These are phyloP conservation scores for Ceratonia siliqua DNA, from an alignment of 306 rosid genomes.

Conservation along the genomic window DNA sequence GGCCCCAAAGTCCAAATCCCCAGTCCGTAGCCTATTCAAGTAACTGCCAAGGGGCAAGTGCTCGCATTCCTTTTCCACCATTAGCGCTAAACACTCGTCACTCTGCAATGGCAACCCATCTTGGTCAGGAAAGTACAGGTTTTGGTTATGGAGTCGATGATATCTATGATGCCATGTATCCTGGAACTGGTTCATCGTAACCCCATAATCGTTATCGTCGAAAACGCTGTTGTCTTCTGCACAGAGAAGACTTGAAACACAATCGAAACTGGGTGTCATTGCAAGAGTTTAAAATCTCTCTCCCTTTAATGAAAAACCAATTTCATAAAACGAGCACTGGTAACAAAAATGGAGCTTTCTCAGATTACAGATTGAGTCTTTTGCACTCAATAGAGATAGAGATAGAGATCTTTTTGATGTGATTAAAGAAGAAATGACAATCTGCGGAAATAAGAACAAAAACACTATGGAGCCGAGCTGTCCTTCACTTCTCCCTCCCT, in stretches of 20 bases:
- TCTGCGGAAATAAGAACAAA: slow-evolving; percentile 39
- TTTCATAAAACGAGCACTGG: background rate
- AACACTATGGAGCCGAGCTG: slow-evolving; percentile 23
- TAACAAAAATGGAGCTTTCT: background rate
- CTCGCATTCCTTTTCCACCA: slow-evolving; percentile 62
- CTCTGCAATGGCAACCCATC: slow-evolving; percentile 54
- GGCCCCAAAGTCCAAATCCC: slow-evolving; percentile 69
- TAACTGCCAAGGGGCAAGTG: slow-evolving; percentile 68
- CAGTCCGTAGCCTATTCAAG: slow-evolving; percentile 49
- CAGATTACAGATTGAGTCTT: slow-evolving; percentile 24
- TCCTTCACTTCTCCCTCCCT: slow-evolving; percentile 1
- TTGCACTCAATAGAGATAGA: slow-evolving; percentile 2
- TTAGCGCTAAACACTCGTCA: slow-evolving; percentile 62
- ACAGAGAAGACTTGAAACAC: slow-evolving; percentile 72
- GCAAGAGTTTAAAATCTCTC: background rate
- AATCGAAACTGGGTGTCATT: slow-evolving; percentile 91
- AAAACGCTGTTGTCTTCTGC: slow-evolving; percentile 59
- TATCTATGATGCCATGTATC: slow-evolving; percentile 40
- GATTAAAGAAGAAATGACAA: slow-evolving; percentile 31
- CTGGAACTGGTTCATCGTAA: slow-evolving; percentile 32
- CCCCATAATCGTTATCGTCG: slow-evolving; percentile 55
- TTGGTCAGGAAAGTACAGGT: slow-evolving; percentile 30
- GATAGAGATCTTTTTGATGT: slow-evolving; percentile 28
- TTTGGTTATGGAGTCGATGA: slow-evolving; percentile 38
- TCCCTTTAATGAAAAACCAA: background rate